These are phyloP conservation scores for Cenchrus americanus DNA, from an alignment of 176 grass and related monocot genomes.

Conservation along the genomic window DNA sequence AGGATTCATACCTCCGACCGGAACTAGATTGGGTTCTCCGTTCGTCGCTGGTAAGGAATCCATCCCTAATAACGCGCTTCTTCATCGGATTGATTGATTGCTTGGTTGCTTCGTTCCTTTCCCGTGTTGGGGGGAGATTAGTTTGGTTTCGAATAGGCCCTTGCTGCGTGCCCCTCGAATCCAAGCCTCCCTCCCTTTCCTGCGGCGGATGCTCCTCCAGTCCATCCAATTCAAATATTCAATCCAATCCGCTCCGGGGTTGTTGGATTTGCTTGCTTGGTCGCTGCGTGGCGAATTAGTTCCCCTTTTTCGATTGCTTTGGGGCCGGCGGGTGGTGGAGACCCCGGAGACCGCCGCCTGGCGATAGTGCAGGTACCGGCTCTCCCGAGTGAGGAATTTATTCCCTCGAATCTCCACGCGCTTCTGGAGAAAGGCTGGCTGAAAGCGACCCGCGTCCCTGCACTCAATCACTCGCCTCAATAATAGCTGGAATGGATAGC, in stretches of 20 bases:
- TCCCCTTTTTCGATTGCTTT: background rate
- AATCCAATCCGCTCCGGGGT: background rate
- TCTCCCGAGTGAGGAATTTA: background rate
- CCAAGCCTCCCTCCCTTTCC: no score
- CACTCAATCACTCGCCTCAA: background rate
- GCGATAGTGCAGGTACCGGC: background rate
- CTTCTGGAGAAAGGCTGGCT: constrained; percentile 22
- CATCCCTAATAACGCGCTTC: background rate
- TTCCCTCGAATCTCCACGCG: background rate
- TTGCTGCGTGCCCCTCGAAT: background rate
- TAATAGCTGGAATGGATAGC: background rate
- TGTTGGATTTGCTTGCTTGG: constrained; percentile 2
- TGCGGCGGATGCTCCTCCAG: background rate
- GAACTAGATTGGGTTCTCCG: background rate
- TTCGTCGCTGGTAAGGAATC: constrained; percentile 16
- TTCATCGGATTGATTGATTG: background rate
- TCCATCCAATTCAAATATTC: background rate
- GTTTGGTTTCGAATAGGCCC: background rate
- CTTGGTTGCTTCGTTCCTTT: no score
- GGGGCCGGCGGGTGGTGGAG: background rate
- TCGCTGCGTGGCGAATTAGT: background rate
- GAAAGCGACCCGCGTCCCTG: constrained; percentile 15
- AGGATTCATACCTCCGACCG: background rate
- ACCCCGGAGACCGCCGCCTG: background rate
- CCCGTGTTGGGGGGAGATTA: background rate